Evolutionary conservation across 768 basidiomycete genomes (phyloP).

Genomic region (Fomitopsis serialis): DNA sequence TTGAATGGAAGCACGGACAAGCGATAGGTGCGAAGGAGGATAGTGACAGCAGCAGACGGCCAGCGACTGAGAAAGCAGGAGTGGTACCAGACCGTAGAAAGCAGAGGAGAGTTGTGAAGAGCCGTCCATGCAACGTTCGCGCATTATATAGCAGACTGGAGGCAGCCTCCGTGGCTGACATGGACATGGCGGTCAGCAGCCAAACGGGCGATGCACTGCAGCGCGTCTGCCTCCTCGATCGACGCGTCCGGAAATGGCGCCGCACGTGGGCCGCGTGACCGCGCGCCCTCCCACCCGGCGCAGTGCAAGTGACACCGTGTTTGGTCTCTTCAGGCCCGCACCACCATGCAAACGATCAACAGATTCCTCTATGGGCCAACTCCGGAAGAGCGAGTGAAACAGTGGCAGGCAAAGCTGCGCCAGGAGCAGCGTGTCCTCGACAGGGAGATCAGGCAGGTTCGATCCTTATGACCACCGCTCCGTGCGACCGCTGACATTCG

Average conservation of each 20-base stretch:
- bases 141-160: neutral
- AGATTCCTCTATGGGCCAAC: conserved; percentile 95
- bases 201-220: no score
- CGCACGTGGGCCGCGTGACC: neutral
- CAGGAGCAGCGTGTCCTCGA: conserved; percentile 80
- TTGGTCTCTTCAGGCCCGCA: neutral
- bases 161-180: neutral
- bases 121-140: neutral
- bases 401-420: conserved; percentile 88
- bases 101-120: neutral
- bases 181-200: no score
- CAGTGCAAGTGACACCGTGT: no score
- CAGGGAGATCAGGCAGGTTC: conserved; percentile 92
- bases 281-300: neutral
- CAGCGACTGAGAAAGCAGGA: neutral
- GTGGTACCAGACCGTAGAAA: conserved; percentile 5
- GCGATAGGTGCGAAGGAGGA: neutral
- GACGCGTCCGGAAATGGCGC: neutral
- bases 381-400: conserved; percentile 86
- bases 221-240: no score
- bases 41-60: conserved; percentile 3
- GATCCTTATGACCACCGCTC: conserved; percentile 23
- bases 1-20: neutral
- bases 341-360: conserved; percentile 78
- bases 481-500: conserved; percentile 3